Conservation (phyloP, 2,329 filamentous ascomycete species). For the Camptophora hylomeconis region DNA sequence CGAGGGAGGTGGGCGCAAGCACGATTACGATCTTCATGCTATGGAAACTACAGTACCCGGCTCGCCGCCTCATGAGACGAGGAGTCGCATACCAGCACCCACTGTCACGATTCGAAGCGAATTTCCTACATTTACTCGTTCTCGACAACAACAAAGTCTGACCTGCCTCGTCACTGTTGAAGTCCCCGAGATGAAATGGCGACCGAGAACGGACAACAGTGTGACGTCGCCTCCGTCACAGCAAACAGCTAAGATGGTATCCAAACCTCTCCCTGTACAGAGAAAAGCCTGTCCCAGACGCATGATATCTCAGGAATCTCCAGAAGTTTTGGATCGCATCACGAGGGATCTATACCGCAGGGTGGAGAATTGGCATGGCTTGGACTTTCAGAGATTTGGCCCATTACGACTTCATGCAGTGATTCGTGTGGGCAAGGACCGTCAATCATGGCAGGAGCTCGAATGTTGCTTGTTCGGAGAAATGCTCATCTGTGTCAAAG, state of each 20-base stretch:
- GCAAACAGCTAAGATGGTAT: not conserved
- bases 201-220: conserved; percentile 69
- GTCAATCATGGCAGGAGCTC: conserved; percentile 90
- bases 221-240: conserved; percentile 32
- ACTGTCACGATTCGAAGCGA: conserved; percentile 92
- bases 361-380: conserved; percentile 97
- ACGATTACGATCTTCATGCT: conserved; percentile 91
- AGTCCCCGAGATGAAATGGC: conserved; percentile 85
- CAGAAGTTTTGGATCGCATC: conserved; percentile 67
- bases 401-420: conserved; percentile 82
- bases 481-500: conserved; percentile 99
- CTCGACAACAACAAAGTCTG: conserved; percentile 84
- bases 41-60: conserved; percentile 79
- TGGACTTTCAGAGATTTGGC: conserved; percentile 78
- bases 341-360: conserved; percentile 71
- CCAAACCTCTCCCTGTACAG: conserved; percentile 50
- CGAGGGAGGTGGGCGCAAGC: conserved; percentile 53
- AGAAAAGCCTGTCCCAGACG: too few relatives aligned
- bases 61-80: conserved; percentile 52
- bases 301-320: conserved; percentile 13
- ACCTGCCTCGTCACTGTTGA: conserved; percentile 92
- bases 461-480: conserved; percentile 96
- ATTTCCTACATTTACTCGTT: conserved; percentile 85
- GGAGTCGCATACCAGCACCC: conserved; percentile 81
- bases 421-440: conserved; percentile 89